A percentile compares a stretch with the other conserved stretches of the same genome.
Evolutionary conservation across 1,284 basidiomycete species (phyloP).

Genomic region (Cryptococcus sp.): DNA sequence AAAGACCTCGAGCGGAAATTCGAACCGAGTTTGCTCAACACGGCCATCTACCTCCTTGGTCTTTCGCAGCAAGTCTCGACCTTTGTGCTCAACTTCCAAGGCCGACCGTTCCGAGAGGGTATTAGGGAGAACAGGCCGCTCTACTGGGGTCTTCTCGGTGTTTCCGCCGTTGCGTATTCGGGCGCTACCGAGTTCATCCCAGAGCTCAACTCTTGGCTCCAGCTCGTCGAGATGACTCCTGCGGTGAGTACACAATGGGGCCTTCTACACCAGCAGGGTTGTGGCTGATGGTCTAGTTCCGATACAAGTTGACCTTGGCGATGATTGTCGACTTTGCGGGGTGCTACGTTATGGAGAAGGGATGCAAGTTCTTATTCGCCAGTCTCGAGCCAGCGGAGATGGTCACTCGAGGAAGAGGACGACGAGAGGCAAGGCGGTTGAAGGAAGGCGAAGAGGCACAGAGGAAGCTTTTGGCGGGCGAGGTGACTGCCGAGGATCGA

Average conservation of each 20-base stretch:
- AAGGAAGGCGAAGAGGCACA: slow-evolving; percentile 32
- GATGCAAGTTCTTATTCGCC: slow-evolving; percentile 82
- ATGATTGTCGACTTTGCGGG: slow-evolving; percentile 88
- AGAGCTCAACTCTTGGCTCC: slow-evolving; percentile 92
- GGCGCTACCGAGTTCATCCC: slow-evolving; percentile 90
- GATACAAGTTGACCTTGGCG: slow-evolving; percentile 62
- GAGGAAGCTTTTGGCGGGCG: slow-evolving; percentile 7
- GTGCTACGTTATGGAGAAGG: slow-evolving; percentile 75
- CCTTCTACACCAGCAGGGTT: background rate
- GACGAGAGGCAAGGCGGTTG: slow-evolving; percentile 53
- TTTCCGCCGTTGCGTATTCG: slow-evolving; percentile 81
- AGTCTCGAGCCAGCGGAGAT: slow-evolving; percentile 78
- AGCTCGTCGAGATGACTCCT: slow-evolving; percentile 84
- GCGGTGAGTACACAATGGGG: slow-evolving; percentile 52
- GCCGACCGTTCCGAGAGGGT: slow-evolving; percentile 91
- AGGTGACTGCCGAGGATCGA: slow-evolving; percentile 16
- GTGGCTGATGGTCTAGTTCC: slow-evolving; percentile 57
- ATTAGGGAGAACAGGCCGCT: slow-evolving; percentile 86
- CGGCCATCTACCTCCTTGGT: slow-evolving; percentile 87
- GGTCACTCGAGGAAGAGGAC: slow-evolving; percentile 73
- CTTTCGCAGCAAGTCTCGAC: slow-evolving; percentile 94
- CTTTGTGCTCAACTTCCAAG: slow-evolving; percentile 95
- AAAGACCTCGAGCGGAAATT: slow-evolving; percentile 94
- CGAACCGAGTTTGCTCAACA: slow-evolving; percentile 85
- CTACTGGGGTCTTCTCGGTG: slow-evolving; percentile 84